Evolutionary conservation across 1,284 basidiomycete species (phyloP).

Genomic region (Fomitopsis pinicola): DNA sequence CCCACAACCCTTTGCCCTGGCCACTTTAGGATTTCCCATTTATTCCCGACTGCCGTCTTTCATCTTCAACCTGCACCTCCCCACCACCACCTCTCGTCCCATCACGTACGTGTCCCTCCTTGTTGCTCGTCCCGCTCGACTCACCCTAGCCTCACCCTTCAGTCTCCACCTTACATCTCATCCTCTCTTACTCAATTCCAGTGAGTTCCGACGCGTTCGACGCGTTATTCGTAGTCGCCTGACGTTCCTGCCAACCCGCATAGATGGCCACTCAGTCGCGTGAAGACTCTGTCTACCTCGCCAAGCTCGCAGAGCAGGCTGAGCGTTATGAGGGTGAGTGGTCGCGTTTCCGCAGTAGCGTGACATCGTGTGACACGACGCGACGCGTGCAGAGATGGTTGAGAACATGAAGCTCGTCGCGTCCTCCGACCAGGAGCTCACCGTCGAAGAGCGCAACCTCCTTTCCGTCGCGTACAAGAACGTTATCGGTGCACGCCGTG

Average conservation of each 20-base stretch:
- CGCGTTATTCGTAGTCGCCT: conserved; percentile 19
- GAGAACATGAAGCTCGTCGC: conserved; percentile 99
- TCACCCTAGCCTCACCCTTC: conserved; percentile 20
- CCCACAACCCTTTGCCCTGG: conserved; percentile 47
- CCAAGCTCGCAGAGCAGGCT: conserved; percentile 98
- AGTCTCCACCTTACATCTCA: conserved; percentile 11
- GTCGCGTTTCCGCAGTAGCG: not conserved
- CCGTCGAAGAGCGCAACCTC: conserved; percentile 98
- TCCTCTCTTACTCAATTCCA: conserved; percentile 17
- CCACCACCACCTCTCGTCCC: not conserved
- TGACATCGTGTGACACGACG: conserved; percentile 15
- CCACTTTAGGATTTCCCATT: conserved; percentile 46
- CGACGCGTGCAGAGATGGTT: conserved; percentile 78
- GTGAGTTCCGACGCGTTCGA: conserved; percentile 31
- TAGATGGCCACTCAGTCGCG: conserved; percentile 64
- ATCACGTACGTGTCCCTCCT: conserved; percentile 27
- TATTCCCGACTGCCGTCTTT: conserved; percentile 34
- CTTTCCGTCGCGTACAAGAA: conserved; percentile 99
- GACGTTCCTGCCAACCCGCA: conserved; percentile 4
- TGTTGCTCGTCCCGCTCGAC: conserved; percentile 29
- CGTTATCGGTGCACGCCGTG: conserved; percentile 98
- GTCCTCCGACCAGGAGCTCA: conserved; percentile 95
- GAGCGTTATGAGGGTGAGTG: conserved; percentile 95
- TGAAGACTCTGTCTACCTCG: conserved; percentile 98
- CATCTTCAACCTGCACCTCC: conserved; percentile 7